Percentiles rank a stretch among this genome's conserved stretches.
Evolutionary conservation across 768 basidiomycete species (phyloP).

Genomic region (Rhodotorula kratochvilovae): DNA sequence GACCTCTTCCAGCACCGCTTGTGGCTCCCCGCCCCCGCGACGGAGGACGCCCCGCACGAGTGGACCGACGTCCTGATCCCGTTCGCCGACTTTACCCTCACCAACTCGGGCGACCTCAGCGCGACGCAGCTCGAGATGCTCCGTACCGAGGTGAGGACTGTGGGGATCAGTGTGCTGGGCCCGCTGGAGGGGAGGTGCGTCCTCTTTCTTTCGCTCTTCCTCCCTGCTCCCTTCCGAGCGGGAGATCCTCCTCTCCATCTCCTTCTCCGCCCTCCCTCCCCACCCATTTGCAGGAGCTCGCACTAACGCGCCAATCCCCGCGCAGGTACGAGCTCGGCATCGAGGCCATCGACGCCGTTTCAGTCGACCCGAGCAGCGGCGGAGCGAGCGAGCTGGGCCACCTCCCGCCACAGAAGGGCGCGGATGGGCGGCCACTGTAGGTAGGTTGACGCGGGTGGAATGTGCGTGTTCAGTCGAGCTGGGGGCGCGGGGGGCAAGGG

Average conservation of each 20-base stretch:
- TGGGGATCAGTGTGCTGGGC: slow-evolving; percentile 78
- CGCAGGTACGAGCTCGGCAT: slow-evolving; percentile 38
- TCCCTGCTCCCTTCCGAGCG: too few species aligned
- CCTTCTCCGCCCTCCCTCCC: too few species aligned
- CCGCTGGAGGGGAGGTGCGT: slow-evolving; percentile 23
- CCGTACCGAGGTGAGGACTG: slow-evolving; percentile 66
- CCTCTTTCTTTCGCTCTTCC: too few species aligned
- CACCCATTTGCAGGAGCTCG: too few species aligned
- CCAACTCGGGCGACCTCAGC: slow-evolving; percentile 54
- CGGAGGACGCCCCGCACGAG: slow-evolving; percentile 40
- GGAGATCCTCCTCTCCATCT: neutral
- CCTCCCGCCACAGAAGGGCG: slow-evolving; percentile 15
- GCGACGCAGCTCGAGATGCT: slow-evolving; percentile 67
- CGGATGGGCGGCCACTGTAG: slow-evolving; percentile 5
- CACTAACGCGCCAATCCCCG: too few species aligned
- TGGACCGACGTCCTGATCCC: slow-evolving; percentile 88
- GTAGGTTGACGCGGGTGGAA: too few species aligned
- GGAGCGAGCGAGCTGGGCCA: neutral
- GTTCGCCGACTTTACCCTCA: slow-evolving; percentile 55
- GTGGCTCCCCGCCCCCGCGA: slow-evolving; percentile 59
- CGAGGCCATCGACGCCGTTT: slow-evolving; percentile 34
- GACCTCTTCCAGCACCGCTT: slow-evolving; percentile 94
- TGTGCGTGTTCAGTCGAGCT: too few species aligned
- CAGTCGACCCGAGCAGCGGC: neutral
- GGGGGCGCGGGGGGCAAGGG: too few species aligned